Conservation (phyloP, 2,329 filamentous ascomycete genomes). For the Calonectria ilicicola region DNA sequence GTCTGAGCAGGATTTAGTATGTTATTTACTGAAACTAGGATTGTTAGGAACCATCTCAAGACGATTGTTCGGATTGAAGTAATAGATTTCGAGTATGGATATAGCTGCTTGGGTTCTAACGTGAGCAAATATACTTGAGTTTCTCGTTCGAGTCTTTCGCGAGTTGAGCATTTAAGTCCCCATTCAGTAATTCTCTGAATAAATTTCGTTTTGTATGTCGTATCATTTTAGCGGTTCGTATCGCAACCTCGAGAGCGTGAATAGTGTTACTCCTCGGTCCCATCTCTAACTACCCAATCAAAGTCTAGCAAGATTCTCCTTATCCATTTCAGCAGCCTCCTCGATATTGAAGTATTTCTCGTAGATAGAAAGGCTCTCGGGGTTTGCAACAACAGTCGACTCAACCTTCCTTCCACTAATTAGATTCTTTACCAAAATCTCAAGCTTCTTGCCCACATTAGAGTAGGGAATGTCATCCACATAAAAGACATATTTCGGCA, state of each 20-base stretch:
- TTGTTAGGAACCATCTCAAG: background rate
- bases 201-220: too few relatives aligned
- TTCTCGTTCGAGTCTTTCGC: too few relatives aligned
- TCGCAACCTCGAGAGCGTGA: too few relatives aligned
- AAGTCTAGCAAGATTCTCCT: background rate
- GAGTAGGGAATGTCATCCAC: conserved; percentile 17
- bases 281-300: background rate
- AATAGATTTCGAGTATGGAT: background rate
- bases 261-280: too few relatives aligned
- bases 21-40: background rate
- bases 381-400: conserved; percentile 6
- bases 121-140: too few relatives aligned
- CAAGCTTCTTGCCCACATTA: conserved; percentile 16
- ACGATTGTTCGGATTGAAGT: background rate
- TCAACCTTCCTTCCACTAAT: conserved; percentile 1
- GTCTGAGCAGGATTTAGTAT: background rate
- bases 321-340: background rate
- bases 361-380: background rate
- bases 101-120: too few relatives aligned
- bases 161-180: too few relatives aligned
- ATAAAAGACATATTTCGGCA: conserved; percentile 12
- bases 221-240: too few relatives aligned
- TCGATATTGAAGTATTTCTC: conserved; percentile 2
- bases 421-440: conserved; percentile 21
- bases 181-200: too few relatives aligned